phyloP scores from a whole-genome alignment of 2,329 filamentous ascomycete species.

The Pezicula radicicola region DNA sequence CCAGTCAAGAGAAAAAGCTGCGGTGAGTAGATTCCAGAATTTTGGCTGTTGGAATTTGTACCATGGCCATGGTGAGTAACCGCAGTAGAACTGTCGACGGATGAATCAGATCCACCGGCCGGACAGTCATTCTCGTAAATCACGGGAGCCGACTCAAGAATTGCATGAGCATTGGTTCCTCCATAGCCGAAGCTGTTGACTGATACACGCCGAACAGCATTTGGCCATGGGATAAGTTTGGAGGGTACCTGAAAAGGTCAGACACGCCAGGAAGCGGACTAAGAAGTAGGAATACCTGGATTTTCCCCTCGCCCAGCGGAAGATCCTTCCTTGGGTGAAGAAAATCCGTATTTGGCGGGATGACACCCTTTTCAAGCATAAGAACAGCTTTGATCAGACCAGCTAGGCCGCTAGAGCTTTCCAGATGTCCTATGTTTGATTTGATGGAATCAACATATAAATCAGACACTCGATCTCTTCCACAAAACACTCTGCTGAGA shows the following conservation, averaged over 20 bases:
- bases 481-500: conserved; percentile 6
- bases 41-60: too few species aligned
- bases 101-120: too few species aligned
- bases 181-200: conserved; percentile 23
- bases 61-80: too few species aligned
- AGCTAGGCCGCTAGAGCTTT: conserved; percentile 18
- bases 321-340: conserved; percentile 5
- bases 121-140: too few species aligned
- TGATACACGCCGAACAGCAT: too few species aligned
- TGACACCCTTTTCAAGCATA: conserved; percentile 16
- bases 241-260: too few species aligned
- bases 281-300: conserved; percentile 14
- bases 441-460: conserved; percentile 18
- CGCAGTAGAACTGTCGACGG: too few species aligned
- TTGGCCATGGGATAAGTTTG: too few species aligned
- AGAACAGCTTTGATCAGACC: conserved; percentile 22
- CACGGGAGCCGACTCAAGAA: too few species aligned
- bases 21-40: too few species aligned
- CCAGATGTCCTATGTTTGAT: conserved; percentile 24
- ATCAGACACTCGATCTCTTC: neutral
- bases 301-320: conserved; percentile 25
- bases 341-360: conserved; percentile 12
- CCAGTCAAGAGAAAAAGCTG: too few species aligned
- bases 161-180: conserved; percentile 15
- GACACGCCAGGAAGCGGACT: too few species aligned